These are phyloP conservation scores for Aspergillus coremiiformis DNA, from an alignment of 495 filamentous ascomycete species.

Conservation along the genomic window DNA sequence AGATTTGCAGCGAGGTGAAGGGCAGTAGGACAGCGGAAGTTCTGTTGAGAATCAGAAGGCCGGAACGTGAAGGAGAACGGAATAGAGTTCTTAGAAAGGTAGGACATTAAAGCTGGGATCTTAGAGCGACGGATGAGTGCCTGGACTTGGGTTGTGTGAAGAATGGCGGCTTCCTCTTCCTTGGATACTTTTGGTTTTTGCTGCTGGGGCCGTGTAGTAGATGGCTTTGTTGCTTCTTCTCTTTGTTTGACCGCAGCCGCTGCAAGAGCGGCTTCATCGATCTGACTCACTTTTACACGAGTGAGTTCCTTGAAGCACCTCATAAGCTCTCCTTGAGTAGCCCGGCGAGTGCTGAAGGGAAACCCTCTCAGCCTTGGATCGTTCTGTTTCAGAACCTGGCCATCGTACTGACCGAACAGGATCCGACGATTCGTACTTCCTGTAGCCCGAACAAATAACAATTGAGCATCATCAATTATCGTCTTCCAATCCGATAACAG, in stretches of 20 bases:
- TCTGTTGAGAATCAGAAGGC: conserved; percentile 57
- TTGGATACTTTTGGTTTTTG: conserved; percentile 57
- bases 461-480: conserved; percentile 72
- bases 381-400: conserved; percentile 70
- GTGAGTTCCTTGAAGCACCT: conserved; percentile 88
- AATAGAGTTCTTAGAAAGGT: conserved; percentile 66
- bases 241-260: conserved; percentile 37
- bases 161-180: conserved; percentile 68
- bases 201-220: conserved; percentile 37
- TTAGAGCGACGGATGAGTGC: conserved; percentile 86
- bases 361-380: conserved; percentile 83
- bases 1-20: conserved; percentile 79
- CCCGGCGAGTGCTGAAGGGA: conserved; percentile 89
- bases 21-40: conserved; percentile 78
- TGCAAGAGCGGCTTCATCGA: conserved; percentile 54
- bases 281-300: conserved; percentile 69
- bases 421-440: conserved; percentile 77
- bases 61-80: conserved; percentile 63
- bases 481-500: conserved; percentile 74
- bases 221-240: conserved; percentile 27
- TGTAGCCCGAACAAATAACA: conserved; percentile 84
- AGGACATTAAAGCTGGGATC: conserved; percentile 76
- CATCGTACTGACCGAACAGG: conserved; percentile 85
- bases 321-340: conserved; percentile 92
- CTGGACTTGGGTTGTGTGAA: conserved; percentile 82